Base-by-base conservation (phyloP, 1,139 yeast genomes). In the Scheffersomyces segobiensis region DNA sequence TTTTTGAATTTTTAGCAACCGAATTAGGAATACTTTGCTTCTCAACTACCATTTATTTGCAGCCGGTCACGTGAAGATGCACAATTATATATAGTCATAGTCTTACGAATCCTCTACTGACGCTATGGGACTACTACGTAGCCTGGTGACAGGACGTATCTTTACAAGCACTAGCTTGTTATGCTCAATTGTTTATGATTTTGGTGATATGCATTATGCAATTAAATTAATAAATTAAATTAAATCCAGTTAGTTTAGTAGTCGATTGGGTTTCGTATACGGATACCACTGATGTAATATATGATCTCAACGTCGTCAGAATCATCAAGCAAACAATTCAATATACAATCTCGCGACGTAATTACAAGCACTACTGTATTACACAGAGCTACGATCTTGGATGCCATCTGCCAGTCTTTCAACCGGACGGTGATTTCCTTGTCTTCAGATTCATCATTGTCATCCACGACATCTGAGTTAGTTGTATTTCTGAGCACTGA, bases 311-410 rank as follows among this genome's bases (percentile, higher is more conserved):
- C 83, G 50, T 82, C 84, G 48, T 83, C 86, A 19, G 81, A 77
- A 55, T 83, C 87, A 58, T 86, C 89, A 50, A 87, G 70, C 60
- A 80, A 74, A 62, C 89, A 85, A 66, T 85, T 87, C 54, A 87
- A 69, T 1, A 85, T 84, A 3, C 85, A 86, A 55, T 83, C 83
- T 12, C 76, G 74, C n/a, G 74, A 71, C 21, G 86, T 78, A 52
- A 87, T 71, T 50, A 85, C 74, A 52, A 87, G 67, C 18, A 85
- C 79, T 53, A 86, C 82, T 1, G 82, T 80, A 55, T 81, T 80
- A 64, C 89, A 84, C 10, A 80, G 71, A 20, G 85, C 85, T 49
- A 86, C 82, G 20, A 87, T 76, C 63, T 73, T 79, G 3, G 86
- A 77, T 0, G 88, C 88, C 69, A 81, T 69, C 59, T 77, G 83